A percentile compares a stretch with the other conserved stretches of the same genome.
phyloP scores from a whole-genome alignment of 148 eudicot species.

The Vaccinium macrocarpon region DNA sequence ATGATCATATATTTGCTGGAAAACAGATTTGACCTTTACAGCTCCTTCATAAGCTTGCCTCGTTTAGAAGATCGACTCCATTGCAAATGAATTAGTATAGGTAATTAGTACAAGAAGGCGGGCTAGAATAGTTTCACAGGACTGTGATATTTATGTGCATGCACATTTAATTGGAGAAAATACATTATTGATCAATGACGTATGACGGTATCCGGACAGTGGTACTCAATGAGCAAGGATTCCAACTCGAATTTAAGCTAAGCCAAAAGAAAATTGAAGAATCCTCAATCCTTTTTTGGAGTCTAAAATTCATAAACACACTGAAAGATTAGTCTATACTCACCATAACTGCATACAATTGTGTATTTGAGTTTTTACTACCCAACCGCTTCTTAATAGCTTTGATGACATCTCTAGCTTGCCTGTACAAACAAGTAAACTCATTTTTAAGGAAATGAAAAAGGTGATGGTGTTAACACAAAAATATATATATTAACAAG shows the following conservation, averaged over 20 bases:
- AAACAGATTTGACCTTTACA: not conserved
- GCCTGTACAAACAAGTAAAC: conserved; percentile 45
- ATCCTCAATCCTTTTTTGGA: not conserved
- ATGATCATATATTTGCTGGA: conserved; percentile 1
- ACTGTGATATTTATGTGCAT: not conserved
- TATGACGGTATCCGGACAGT: not conserved
- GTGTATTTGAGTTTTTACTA: conserved; percentile 72
- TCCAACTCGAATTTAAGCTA: conserved; percentile 11
- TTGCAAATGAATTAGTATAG: not conserved
- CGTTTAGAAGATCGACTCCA: conserved; percentile 8
- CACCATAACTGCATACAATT: conserved; percentile 78
- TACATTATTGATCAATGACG: not conserved
- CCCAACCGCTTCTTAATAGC: conserved; percentile 85
- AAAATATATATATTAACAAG: not conserved
- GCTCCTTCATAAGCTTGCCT: conserved; percentile 1
- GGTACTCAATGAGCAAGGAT: not conserved
- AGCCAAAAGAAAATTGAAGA: not conserved
- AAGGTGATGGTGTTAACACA: not conserved
- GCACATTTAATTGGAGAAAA: not conserved
- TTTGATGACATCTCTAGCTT: conserved; percentile 84
- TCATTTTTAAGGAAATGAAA: not conserved
- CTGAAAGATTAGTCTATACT: conserved; percentile 24
- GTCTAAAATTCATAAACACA: not conserved
- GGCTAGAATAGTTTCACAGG: not conserved
- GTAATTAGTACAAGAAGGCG: not conserved